These are phyloP conservation scores for Aureobasidium melanogenum DNA, from an alignment of 2,329 filamentous ascomycete genomes.

Conservation along the genomic window DNA sequence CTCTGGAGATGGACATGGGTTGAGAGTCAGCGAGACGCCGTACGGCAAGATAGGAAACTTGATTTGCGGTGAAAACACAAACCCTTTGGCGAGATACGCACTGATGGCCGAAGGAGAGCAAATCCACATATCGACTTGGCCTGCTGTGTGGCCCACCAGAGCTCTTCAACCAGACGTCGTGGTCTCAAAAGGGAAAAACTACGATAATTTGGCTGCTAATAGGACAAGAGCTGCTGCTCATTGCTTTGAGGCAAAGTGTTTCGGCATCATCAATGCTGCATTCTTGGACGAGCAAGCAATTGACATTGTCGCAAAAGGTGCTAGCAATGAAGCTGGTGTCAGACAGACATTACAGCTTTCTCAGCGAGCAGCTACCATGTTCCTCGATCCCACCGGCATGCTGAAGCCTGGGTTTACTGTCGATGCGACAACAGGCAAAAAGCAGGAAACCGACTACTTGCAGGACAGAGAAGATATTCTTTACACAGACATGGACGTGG, in stretches of 20 bases:
- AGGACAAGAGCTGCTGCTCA: constrained; percentile 44
- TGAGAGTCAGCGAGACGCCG: constrained; percentile 38
- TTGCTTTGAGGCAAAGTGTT: constrained; percentile 51
- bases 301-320: constrained; percentile 22
- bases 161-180: background rate
- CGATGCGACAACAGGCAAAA: constrained; percentile 15
- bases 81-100: constrained; percentile 44
- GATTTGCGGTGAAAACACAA: constrained; percentile 52
- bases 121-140: constrained; percentile 48
- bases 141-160: constrained; percentile 45
- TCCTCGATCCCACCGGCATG: constrained; percentile 43
- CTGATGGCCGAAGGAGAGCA: constrained; percentile 49
- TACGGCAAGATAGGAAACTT: constrained; percentile 41
- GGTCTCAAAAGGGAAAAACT: constrained; percentile 28
- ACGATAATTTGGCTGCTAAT: constrained; percentile 48
- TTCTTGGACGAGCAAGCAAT: constrained; percentile 34
- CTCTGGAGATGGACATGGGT: constrained; percentile 43
- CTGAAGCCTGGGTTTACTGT: constrained; percentile 31
- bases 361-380: constrained; percentile 40
- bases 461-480: constrained; percentile 41
- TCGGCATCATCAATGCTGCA: constrained; percentile 43
- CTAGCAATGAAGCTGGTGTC: constrained; percentile 23
- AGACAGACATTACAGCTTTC: constrained; percentile 28
- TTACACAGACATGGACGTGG: constrained; percentile 44
- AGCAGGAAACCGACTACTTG: constrained; percentile 28